Evolutionary conservation across 306 rosid species (phyloP), one percentile per base, ranked within the genome.

Genomic region (Cercis canadensis): DNA sequence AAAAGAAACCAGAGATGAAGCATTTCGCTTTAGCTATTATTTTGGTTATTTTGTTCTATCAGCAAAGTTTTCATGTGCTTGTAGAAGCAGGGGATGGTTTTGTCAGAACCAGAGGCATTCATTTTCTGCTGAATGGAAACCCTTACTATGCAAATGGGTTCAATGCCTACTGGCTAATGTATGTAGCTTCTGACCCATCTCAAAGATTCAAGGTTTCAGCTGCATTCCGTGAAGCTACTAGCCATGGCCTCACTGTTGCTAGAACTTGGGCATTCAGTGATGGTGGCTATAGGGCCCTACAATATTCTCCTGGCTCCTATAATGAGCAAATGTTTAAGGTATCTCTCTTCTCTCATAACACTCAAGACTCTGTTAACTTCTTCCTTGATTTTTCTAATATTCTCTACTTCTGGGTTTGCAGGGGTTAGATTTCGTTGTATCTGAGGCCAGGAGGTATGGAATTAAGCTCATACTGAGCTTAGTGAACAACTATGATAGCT

Each of bases 221-320:
- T 58, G 98, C 80, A 21, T 90, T 93, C 50, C 72, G 67, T 8
- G 90, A 93, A 77, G 98, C 98, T 9, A 60, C 82, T 0, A 79
- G 78, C 65, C 97, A 90, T 56, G 97, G 97, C 10, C 98, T 90
- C 13, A 80, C 89, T 8, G 89, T 93, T 57, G 96, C 96, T 18
- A 90, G 98, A 85, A 90, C 97, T 82, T 93, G 98, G 97, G 98
- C 97, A 15, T 93, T 93, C 73, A 87, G 92, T 73, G 98, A 93
- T 75, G 97, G 97, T 7, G 98, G 92, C 37, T 88, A 92, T 66
- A 88, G 88, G 33, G 86, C 98, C 34, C 86, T 93, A 11, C 96
- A 93, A 68, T 83, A 76, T 71, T 78, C 97, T 44, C 97, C 98
- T 71, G 98, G 98, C 72, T 88, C 69, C 75, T 90, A 93, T 61